These are phyloP conservation scores for Eimeria tenella DNA, from an alignment of 169 alveolate genomes.

Conservation along the genomic window DNA sequence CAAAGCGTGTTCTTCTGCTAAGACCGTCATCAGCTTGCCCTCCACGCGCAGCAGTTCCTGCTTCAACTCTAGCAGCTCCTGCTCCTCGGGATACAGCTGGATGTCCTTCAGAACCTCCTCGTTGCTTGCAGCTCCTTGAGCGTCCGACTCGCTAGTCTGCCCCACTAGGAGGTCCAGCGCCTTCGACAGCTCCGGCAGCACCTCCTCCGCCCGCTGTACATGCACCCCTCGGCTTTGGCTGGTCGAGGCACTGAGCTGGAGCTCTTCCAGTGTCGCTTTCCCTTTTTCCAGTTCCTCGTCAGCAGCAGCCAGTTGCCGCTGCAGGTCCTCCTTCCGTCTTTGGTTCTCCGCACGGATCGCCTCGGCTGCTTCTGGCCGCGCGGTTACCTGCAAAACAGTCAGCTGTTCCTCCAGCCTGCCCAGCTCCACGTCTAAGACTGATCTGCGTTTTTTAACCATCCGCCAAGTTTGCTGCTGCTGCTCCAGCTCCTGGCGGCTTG, in stretches of 20 bases:
- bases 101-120: too few relatives aligned
- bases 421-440: background rate
- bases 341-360: background rate
- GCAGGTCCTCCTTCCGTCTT: background rate
- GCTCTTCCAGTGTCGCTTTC: background rate
- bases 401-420: background rate
- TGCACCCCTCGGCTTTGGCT: too few relatives aligned
- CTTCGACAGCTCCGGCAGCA: background rate
- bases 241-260: too few relatives aligned
- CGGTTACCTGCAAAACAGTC: background rate
- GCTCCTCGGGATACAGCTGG: background rate
- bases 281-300: background rate
- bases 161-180: too few relatives aligned
- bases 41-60: background rate
- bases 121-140: too few relatives aligned
- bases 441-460: background rate
- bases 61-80: background rate
- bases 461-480: background rate
- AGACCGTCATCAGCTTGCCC: background rate
- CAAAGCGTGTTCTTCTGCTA: background rate
- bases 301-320: constrained; percentile 3
- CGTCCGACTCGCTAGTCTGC: too few relatives aligned
- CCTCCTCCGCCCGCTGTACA: background rate
- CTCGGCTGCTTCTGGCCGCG: background rate
- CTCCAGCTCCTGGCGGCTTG: background rate